These are phyloP conservation scores for Metarhizium guizhouense DNA, from an alignment of 2,329 filamentous ascomycete genomes.

Conservation along the genomic window DNA sequence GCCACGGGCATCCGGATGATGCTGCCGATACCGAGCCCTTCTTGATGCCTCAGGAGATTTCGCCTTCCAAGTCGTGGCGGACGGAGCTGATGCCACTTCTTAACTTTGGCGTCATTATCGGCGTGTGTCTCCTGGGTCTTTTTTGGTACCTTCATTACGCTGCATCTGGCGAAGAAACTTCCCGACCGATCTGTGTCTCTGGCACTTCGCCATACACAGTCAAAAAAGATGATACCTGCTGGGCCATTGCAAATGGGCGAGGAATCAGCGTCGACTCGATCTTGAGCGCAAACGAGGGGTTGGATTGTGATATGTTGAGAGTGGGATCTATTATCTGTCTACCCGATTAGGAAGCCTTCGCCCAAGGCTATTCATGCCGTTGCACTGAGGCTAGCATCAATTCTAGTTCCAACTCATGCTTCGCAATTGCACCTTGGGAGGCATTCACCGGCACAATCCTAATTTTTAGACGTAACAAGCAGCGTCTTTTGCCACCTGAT, in stretches of 20 bases:
- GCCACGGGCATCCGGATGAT: slow-evolving; percentile 17
- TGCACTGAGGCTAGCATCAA: neutral
- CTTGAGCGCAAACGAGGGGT: slow-evolving; percentile 34
- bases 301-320: slow-evolving; percentile 38
- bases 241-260: slow-evolving; percentile 36
- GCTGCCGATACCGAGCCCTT: slow-evolving; percentile 22
- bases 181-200: slow-evolving; percentile 16
- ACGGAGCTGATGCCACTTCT: slow-evolving; percentile 45
- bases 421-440: neutral
- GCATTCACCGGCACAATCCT: neutral
- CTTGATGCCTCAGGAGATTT: slow-evolving; percentile 13
- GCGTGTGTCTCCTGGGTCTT: slow-evolving; percentile 39
- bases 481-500: neutral
- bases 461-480: neutral
- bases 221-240: slow-evolving; percentile 41
- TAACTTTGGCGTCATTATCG: slow-evolving; percentile 47
- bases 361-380: neutral
- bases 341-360: slow-evolving; percentile 14
- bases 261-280: slow-evolving; percentile 32
- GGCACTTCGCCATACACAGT: slow-evolving; percentile 30
- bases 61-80: slow-evolving; percentile 35
- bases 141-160: slow-evolving; percentile 37
- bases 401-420: neutral
- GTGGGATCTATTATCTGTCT: slow-evolving; percentile 37
- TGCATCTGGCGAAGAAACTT: slow-evolving; percentile 7